Evolutionary conservation across 2,329 filamentous ascomycete genomes (phyloP).

Genomic region (Ophiostoma piceae): DNA sequence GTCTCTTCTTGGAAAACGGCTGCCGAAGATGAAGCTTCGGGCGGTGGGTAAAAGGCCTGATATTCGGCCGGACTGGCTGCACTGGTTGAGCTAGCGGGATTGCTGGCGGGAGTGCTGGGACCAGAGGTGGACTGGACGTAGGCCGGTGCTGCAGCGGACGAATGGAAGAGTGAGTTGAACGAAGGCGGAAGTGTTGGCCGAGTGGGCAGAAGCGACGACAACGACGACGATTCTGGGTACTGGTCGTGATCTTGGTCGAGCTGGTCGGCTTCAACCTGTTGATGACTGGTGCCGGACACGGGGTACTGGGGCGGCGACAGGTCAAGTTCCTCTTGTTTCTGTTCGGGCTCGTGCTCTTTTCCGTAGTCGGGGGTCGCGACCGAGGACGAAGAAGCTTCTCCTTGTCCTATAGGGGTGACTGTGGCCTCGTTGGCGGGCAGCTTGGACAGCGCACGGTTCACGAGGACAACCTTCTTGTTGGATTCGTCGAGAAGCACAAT

Average conservation of each 20-base stretch:
- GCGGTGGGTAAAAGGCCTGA: slow-evolving; percentile 12
- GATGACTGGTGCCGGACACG: neutral
- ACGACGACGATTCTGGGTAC: slow-evolving; percentile 6
- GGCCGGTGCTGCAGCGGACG: slow-evolving; percentile 46
- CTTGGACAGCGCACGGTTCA: neutral
- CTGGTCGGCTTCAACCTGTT: neutral
- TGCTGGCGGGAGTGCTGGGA: slow-evolving; percentile 27
- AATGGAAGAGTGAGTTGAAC: slow-evolving; percentile 55
- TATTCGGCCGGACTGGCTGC: neutral
- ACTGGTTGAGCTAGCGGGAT: slow-evolving; percentile 17
- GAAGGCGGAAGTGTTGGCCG: slow-evolving; percentile 44
- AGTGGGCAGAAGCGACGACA: slow-evolving; percentile 11
- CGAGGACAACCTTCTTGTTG: neutral
- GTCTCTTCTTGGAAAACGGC: slow-evolving; percentile 59
- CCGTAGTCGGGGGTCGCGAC: slow-evolving; percentile 3
- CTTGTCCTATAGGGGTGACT: neutral
- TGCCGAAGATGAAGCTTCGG: slow-evolving; percentile 12
- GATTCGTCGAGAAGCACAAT: slow-evolving; percentile 10
- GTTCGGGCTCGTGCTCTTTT: slow-evolving; percentile 1
- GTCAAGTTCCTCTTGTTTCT: neutral
- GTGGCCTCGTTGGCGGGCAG: slow-evolving; percentile 9
- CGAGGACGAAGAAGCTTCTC: slow-evolving; percentile 3
- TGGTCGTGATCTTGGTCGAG: neutral
- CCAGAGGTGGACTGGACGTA: slow-evolving; percentile 46
- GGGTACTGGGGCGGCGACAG: slow-evolving; percentile 16